These are phyloP conservation scores for Suillus clintonianus DNA, from an alignment of 768 basidiomycete genomes.

Conservation along the genomic window DNA sequence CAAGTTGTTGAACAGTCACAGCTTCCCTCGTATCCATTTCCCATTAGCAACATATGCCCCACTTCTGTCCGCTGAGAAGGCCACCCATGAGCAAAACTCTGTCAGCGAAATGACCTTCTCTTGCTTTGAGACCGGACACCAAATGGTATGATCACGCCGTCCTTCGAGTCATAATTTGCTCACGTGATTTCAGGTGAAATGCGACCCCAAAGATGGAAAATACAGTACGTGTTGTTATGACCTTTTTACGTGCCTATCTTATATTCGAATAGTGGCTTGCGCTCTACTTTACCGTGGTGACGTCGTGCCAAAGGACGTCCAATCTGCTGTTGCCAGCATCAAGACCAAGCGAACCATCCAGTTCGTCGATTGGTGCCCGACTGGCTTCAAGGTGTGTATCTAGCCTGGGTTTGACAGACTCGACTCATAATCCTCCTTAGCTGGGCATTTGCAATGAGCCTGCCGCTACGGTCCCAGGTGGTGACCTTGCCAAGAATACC, in stretches of 20 bases:
- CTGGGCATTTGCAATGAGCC: slow-evolving; percentile 98
- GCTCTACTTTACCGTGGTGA: slow-evolving; percentile 93
- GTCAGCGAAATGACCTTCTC: slow-evolving; percentile 98
- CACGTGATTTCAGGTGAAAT: slow-evolving; percentile 53
- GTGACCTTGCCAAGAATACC: slow-evolving; percentile 91
- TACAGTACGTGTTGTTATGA: slow-evolving; percentile 68
- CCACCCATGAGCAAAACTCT: slow-evolving; percentile 94
- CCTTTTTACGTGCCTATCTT: slow-evolving; percentile 10
- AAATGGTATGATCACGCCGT: slow-evolving; percentile 66
- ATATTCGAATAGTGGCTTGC: slow-evolving; percentile 70
- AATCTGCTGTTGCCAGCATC: slow-evolving; percentile 89
- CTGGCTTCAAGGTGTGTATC: slow-evolving; percentile 79
- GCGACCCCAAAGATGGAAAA: slow-evolving; percentile 97
- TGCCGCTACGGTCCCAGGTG: slow-evolving; percentile 87
- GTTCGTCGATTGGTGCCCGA: slow-evolving; percentile 98
- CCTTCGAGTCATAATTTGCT: not conserved
- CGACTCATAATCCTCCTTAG: slow-evolving; percentile 37
- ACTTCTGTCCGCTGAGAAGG: slow-evolving; percentile 93
- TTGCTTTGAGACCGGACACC: slow-evolving; percentile 95
- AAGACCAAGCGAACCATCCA: slow-evolving; percentile 98
- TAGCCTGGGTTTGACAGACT: not conserved
- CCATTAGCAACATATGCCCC: slow-evolving; percentile 96
- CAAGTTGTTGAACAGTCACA: slow-evolving; percentile 27
- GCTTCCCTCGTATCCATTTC: slow-evolving; percentile 98
- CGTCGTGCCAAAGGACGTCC: slow-evolving; percentile 95